A percentile compares a stretch with the other conserved stretches of the same genome.
These are phyloP conservation scores for Saccharum spontaneum DNA, from an alignment of 176 grass and related monocot species.

Conservation along the genomic window DNA sequence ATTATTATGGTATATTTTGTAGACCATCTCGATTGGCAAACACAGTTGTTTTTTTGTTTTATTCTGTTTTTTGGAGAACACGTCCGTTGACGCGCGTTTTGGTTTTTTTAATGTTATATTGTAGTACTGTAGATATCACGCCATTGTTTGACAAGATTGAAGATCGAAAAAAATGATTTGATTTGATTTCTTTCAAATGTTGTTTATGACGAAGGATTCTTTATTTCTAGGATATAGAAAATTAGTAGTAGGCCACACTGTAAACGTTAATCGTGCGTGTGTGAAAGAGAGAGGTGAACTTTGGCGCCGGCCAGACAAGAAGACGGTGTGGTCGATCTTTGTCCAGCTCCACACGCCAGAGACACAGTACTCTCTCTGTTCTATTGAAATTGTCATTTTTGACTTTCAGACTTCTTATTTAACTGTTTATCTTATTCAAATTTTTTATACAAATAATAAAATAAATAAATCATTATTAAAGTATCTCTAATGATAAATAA, in stretches of 20 bases:
- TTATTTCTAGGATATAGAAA: background rate
- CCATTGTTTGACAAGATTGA: background rate
- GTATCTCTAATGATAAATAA: too few species aligned
- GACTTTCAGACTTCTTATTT: too few species aligned
- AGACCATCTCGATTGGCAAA: too few species aligned
- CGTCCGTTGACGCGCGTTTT: too few species aligned
- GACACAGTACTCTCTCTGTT: background rate
- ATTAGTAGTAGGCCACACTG: background rate
- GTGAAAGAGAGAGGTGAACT: background rate
- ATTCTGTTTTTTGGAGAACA: too few species aligned
- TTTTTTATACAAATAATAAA: too few species aligned
- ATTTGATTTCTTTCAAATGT: background rate
- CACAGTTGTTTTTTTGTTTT: too few species aligned
- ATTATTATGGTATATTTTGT: too few species aligned
- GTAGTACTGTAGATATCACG: background rate
- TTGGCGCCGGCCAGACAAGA: background rate
- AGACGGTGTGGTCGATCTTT: background rate
- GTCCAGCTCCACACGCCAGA: background rate
- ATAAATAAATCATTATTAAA: too few species aligned
- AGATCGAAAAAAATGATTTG: background rate
- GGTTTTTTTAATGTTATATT: too few species aligned
- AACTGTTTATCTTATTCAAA: too few species aligned
- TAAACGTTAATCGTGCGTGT: background rate
- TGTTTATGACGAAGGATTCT: background rate
- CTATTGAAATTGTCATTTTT: too few species aligned